Evolutionary conservation across 345 rosid genomes (phyloP), one percentile per base, ranked within the genome.

Genomic region (Aquilaria sinensis): DNA sequence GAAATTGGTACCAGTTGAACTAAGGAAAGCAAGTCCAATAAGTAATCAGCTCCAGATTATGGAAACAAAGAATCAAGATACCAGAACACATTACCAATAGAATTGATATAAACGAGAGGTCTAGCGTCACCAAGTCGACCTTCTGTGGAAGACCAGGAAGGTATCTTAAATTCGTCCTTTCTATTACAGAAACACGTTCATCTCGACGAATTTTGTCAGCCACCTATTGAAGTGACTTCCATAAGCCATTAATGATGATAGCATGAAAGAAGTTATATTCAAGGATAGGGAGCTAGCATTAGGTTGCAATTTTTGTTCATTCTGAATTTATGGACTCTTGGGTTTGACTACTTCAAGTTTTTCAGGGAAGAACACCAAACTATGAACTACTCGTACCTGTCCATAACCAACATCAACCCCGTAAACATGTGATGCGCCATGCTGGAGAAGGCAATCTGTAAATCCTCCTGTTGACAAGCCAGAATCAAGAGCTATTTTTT

Each of bases 371-470:
- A 9, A 37, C 43, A 37, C 43, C 5, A 37, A 9, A 37, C 43
- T 37, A 9, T 37, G 43, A 37, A 62, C 5, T 46, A n/a, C 60
- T 55, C 2, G 57, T 75, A 90, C 99, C 90, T 94, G 96, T 56
- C 97, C 96, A 23, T 90, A 88, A 67, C 99, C 96, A 13, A 94
- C 99, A 77, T 94, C 99, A 63, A 94, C 93, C 55, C 99, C 97
- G 78, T 94, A 88, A 53, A 90, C 99, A 75, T 74, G 81, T 46
- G 93, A 83, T 51, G 99, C 99, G 45, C 96, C 93, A 73, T 84
- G 63, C 73, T 90, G 97, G 70, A 94, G 99, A 81, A 94, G 80
- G 73, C 97, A 90, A 68, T 94, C 96, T 2, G 97, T 83, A 70
- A 94, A 90, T 56, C 97, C 99, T 72, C 99, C 96, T 0, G 96